Conservation (phyloP, 441 rosid species). For the Adansonia grandidieri region DNA sequence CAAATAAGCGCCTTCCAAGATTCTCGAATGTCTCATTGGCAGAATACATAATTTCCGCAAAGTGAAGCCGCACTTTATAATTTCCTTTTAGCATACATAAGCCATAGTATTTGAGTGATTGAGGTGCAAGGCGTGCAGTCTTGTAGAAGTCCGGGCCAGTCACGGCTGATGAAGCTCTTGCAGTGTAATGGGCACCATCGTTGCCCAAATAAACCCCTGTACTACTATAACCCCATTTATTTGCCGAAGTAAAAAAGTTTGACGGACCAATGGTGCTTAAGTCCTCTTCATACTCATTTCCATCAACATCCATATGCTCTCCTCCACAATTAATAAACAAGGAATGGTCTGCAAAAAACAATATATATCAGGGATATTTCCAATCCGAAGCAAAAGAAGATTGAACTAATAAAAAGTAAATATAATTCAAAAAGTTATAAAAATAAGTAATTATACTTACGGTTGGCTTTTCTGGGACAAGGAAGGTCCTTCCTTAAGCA, state of each 20-base stretch:
- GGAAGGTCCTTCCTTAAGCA: conserved; percentile 69
- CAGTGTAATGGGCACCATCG: not conserved
- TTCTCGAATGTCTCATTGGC: conserved; percentile 49
- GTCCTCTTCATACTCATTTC: conserved; percentile 56
- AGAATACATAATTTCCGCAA: conserved; percentile 82
- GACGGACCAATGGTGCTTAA: conserved; percentile 38
- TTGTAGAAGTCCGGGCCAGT: conserved; percentile 43
- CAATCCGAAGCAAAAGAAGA: not conserved
- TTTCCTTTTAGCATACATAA: conserved; percentile 60
- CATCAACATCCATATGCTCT: not conserved
- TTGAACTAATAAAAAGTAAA: not conserved
- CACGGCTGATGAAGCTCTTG: conserved; percentile 34
- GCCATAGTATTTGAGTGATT: conserved; percentile 77
- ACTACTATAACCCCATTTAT: conserved; percentile 79
- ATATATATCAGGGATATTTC: not conserved
- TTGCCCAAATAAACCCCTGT: conserved; percentile 52
- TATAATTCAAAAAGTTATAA: not conserved
- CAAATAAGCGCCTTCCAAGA: conserved; percentile 73
- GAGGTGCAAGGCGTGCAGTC: conserved; percentile 76
- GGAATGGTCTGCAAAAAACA: conserved; percentile 51
- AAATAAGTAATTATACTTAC: conserved; percentile 41
- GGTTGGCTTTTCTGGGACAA: conserved; percentile 43
- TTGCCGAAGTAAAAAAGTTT: conserved; percentile 33
- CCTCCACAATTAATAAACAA: conserved; percentile 90
- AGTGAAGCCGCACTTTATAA: conserved; percentile 77